Base-by-base conservation (phyloP, 345 rosid genomes). In the Cochlearia excelsa region DNA sequence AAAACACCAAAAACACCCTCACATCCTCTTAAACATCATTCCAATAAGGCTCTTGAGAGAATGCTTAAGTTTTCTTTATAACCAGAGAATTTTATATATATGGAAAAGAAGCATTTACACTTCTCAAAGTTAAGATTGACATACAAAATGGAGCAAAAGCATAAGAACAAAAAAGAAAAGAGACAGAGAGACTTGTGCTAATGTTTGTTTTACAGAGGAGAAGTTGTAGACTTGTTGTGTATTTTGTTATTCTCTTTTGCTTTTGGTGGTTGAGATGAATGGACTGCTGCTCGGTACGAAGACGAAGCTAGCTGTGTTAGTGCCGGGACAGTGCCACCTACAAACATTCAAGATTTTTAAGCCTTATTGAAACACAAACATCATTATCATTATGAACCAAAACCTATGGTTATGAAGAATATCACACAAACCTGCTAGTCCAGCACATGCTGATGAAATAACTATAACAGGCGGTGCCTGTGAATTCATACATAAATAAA, bases 401-500 rank as follows among this genome's bases (percentile, higher is more conserved):
- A 16, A 16, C 23, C 23, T 16, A 16, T 16, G 23, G 23, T 16
- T 16, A 16, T 16, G 23, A 16, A 16, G 23, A 33, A 33, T 33
- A 33, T 33, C 35, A 33, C 5, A 33, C 78, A 53, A 33, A 88
- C 98, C 96, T 81, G 86, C 80, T 72, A 88, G 74, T 33, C 95
- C 94, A 28, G 95, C 95, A 73, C 91, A 92, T 53, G 93, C 87
- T 26, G 95, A 84, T 62, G 98, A 84, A 86, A 86, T 81, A 41
- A 88, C 90, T 57, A 88, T 86, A 59, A 92, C 97, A 9, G 97
- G 95, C 3, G 97, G 98, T 52, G 93, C 93, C 96, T 92, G 78
- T 80, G 23, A 16, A 86, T 57, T 7, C 8, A 44, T 16, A 58
- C 40, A 27, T 1, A 27, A 9, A 58, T 51, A 46, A 35, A 59